A percentile compares a stretch with the other conserved stretches of the same genome.
Conservation (phyloP, 306 rosid species). For the Mimosa pudica region DNA sequence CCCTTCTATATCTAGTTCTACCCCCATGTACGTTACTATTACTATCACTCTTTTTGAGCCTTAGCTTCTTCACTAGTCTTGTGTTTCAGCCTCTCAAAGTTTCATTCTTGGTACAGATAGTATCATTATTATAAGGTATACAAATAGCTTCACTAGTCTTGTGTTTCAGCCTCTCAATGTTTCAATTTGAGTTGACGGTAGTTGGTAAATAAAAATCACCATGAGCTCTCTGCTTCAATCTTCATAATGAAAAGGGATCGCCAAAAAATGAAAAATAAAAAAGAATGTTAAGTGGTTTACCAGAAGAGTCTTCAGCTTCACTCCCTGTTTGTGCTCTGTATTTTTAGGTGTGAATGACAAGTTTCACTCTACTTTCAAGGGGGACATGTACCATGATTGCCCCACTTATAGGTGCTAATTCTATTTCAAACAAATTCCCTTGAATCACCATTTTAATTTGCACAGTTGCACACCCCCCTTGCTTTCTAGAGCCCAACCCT, state of each 20-base stretch:
- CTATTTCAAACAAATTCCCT: constrained; percentile 37
- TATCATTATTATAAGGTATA: neutral
- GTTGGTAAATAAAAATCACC: constrained; percentile 54
- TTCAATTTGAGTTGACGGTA: constrained; percentile 38
- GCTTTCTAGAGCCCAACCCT: constrained; percentile 54
- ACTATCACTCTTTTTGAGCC: too few species aligned
- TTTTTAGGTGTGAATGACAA: constrained; percentile 58
- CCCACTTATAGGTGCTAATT: constrained; percentile 35
- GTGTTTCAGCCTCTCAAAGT: too few species aligned
- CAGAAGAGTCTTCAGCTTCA: constrained; percentile 42
- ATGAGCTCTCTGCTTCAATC: neutral
- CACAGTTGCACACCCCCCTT: neutral
- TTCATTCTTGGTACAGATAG: too few species aligned
- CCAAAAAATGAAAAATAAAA: neutral
- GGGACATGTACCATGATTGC: constrained; percentile 52
- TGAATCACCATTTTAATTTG: constrained; percentile 35
- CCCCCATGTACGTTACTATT: neutral
- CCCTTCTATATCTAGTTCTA: neutral
- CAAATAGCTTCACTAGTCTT: too few species aligned
- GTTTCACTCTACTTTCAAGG: constrained; percentile 45
- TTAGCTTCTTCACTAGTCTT: too few species aligned
- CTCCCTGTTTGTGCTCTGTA: constrained; percentile 29
- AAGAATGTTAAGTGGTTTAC: constrained; percentile 24
- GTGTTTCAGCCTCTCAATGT: neutral
- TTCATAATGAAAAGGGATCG: neutral